Conservation (phyloP, 306 rosid species). For the Calophaca sinica region DNA sequence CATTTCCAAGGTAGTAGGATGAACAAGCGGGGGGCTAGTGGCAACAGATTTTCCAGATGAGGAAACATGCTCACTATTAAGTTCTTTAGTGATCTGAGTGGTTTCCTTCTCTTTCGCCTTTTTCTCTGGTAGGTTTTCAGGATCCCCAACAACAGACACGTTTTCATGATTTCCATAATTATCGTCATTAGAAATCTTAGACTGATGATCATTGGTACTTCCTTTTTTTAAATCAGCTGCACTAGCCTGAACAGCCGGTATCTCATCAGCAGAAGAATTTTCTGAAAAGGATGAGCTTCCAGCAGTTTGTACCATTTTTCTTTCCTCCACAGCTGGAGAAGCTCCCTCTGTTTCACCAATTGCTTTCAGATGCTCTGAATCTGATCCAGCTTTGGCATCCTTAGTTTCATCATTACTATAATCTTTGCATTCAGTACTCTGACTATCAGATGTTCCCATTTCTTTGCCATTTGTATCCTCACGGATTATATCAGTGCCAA, state of each 20-base stretch:
- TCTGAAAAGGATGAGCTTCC: slow-evolving; percentile 21
- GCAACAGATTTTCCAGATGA: slow-evolving; percentile 60
- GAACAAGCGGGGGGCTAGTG: slow-evolving; percentile 59
- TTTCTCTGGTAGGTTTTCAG: slow-evolving; percentile 54
- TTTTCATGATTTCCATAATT: slow-evolving; percentile 40
- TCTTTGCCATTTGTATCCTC: slow-evolving; percentile 41
- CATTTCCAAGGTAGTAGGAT: slow-evolving; percentile 89
- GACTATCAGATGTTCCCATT: not conserved
- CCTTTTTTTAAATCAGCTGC: slow-evolving; percentile 36
- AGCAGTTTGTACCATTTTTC: not conserved
- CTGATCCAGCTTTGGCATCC: slow-evolving; percentile 28
- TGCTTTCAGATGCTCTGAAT: slow-evolving; percentile 44
- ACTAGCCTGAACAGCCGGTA: slow-evolving; percentile 40
- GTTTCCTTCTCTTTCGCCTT: slow-evolving; percentile 49
- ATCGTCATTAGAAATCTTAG: slow-evolving; percentile 46
- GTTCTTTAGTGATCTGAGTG: slow-evolving; percentile 47
- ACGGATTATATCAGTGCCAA: slow-evolving; percentile 36
- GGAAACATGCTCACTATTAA: slow-evolving; percentile 39
- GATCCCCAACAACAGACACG: slow-evolving; percentile 44
- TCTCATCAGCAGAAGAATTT: slow-evolving; percentile 43
- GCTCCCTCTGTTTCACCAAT: slow-evolving; percentile 42
- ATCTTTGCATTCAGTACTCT: slow-evolving; percentile 45
- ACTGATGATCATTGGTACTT: slow-evolving; percentile 29
- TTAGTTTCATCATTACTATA: slow-evolving; percentile 35
- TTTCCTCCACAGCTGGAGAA: slow-evolving; percentile 47